Evolutionary conservation across 352 stramenopile genomes (phyloP), one percentile per base, ranked within the genome.

Genomic region (Bremia lactucae): DNA sequence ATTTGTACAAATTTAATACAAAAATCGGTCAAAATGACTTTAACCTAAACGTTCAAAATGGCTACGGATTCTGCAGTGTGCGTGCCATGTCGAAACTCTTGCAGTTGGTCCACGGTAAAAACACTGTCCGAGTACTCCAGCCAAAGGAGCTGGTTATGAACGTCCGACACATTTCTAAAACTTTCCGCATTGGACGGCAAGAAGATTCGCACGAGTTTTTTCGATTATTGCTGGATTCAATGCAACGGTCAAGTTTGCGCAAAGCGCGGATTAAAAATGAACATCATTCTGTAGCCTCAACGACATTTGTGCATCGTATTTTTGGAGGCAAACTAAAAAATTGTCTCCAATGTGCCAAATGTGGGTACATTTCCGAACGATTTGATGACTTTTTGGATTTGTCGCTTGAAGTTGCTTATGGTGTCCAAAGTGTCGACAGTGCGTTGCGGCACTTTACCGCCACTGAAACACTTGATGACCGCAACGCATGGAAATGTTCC

Each of bases 191-290:
- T 39, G 83, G 83, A 0, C 72, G 81, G 2, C 82, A 96, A 51
- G 84, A 96, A 52, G 86, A 96, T 50, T 87, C 86, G 37, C 86
- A 96, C 64, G 86, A 96, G 59, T 95, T 95, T 54, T 91, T 96
- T 45, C 71, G 84, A 0, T 46, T 93, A 36, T 54, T 96, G 36
- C 50, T 96, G 43, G 83, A 95, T 48, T 66, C 70, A 7, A 90
- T 95, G 72, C 81, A 94, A 39, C 65, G 80, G 8, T 72, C 72
- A 26, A 82, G 72, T 58, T 36, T 92, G 34, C 72, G 73, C 13
- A 69, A 75, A 24, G 74, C 72, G 14, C 67, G 74, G 31, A 71
- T 94, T 21, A 89, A 88, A 41, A 68, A 67, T 36, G 72, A 87
- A 43, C 78, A 22, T 6, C 52, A 82, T 36, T 65, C 65, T 9